These are phyloP conservation scores for Phalaenopsis equestris DNA, from an alignment of 106 monocot species.

Conservation along the genomic window DNA sequence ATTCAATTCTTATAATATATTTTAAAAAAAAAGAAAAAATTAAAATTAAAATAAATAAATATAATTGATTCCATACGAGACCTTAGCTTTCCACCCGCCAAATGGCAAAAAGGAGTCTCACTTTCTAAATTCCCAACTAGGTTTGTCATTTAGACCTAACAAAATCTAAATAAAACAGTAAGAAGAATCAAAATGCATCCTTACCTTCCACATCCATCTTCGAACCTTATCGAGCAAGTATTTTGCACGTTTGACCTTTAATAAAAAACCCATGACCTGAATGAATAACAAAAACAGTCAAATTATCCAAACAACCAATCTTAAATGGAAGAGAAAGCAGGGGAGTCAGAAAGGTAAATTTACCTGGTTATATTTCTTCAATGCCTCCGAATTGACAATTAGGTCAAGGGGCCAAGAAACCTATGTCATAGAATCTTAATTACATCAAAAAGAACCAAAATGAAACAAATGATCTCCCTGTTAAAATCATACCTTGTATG, in stretches of 20 bases:
- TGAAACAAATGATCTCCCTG: background rate
- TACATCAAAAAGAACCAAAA: background rate
- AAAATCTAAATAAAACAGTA: background rate
- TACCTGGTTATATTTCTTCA: conserved; percentile 94
- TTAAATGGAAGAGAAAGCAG: background rate
- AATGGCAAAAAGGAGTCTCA: background rate
- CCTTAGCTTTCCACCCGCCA: background rate
- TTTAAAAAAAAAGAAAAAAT: too few species aligned
- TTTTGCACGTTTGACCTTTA: conserved; percentile 92
- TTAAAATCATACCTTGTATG: conserved; percentile 61
- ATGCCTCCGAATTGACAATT: conserved; percentile 72
- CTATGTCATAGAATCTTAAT: conserved; percentile 28
- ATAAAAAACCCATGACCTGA: conserved; percentile 83
- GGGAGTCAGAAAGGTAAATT: background rate
- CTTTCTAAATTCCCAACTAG: background rate
- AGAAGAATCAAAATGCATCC: background rate
- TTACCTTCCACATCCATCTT: conserved; percentile 97
- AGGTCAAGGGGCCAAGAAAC: conserved; percentile 96
- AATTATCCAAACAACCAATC: background rate
- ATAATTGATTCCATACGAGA: too few species aligned
- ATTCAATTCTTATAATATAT: too few species aligned
- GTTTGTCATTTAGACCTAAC: background rate
- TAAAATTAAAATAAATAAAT: too few species aligned
- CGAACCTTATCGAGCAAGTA: conserved; percentile 85
- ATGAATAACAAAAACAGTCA: conserved; percentile 9